Percentiles rank a stretch among this genome's conserved stretches.
Conservation (phyloP, 1,139 yeast species). For the Wickerhamomyces sp. region DNA sequence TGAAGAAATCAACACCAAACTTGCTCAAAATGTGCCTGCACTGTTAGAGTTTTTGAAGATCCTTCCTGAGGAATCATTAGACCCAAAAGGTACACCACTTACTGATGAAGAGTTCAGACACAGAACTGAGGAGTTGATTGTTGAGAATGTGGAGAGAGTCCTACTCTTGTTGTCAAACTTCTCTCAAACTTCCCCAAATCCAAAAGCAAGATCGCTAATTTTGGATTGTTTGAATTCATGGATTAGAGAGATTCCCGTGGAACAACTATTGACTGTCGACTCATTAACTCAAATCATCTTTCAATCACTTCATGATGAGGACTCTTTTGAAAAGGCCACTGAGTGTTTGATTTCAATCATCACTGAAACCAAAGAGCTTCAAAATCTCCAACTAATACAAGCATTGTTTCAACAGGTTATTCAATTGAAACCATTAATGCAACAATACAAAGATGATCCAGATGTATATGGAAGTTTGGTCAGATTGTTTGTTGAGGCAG, state of each 20-base stretch:
- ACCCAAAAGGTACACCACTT: slow-evolving; percentile 70
- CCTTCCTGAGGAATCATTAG: slow-evolving; percentile 86
- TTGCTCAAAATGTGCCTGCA: slow-evolving; percentile 40
- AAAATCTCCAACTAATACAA: slow-evolving; percentile 54
- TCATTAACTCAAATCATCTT: slow-evolving; percentile 65
- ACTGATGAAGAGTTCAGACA: slow-evolving; percentile 74
- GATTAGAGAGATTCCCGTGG: slow-evolving; percentile 81
- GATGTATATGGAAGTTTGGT: slow-evolving; percentile 72
- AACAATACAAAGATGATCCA: slow-evolving; percentile 50
- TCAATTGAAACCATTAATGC: slow-evolving; percentile 48
- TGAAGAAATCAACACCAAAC: slow-evolving; percentile 53
- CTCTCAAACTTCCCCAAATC: slow-evolving; percentile 31
- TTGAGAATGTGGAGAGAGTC: slow-evolving; percentile 65
- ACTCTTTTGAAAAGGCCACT: slow-evolving; percentile 78
- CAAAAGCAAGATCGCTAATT: slow-evolving; percentile 36
- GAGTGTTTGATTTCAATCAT: slow-evolving; percentile 81
- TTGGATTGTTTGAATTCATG: slow-evolving; percentile 82
- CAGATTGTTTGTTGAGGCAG: slow-evolving; percentile 83
- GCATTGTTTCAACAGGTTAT: slow-evolving; percentile 67
- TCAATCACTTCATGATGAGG: slow-evolving; percentile 56
- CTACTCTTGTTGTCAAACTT: slow-evolving; percentile 53
- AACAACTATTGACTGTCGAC: slow-evolving; percentile 55
- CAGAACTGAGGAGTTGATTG: slow-evolving; percentile 59
- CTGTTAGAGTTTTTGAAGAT: slow-evolving; percentile 77
- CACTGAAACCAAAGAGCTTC: slow-evolving; percentile 75